phyloP scores from a whole-genome alignment of 352 stramenopile genomes.

The Pythium chondricola region DNA sequence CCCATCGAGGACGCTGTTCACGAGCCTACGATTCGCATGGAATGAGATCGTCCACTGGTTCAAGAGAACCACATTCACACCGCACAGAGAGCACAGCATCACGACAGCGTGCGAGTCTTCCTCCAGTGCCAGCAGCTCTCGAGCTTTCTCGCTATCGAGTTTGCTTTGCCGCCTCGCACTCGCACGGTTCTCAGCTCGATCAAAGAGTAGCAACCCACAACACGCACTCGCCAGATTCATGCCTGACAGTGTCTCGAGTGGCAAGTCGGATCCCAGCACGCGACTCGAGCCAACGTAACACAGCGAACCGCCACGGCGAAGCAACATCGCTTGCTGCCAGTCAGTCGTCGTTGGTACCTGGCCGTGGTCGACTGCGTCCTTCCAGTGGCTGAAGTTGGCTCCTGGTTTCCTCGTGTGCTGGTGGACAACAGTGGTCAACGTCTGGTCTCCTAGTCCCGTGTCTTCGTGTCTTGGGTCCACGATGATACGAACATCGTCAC shows the following conservation, averaged over 20 bases:
- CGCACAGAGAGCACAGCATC: slow-evolving; percentile 68
- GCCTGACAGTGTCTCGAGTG: slow-evolving; percentile 36
- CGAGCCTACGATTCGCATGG: slow-evolving; percentile 57
- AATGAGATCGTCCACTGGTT: slow-evolving; percentile 85
- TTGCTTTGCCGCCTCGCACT: slow-evolving; percentile 83
- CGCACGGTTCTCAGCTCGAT: slow-evolving; percentile 72
- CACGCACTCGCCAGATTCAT: slow-evolving; percentile 66
- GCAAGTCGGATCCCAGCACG: slow-evolving; percentile 44
- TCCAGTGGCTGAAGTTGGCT: slow-evolving; percentile 36
- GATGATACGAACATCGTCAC: slow-evolving; percentile 56
- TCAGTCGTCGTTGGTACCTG: slow-evolving; percentile 56
- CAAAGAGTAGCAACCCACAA: slow-evolving; percentile 62
- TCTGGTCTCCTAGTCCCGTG: slow-evolving; percentile 26
- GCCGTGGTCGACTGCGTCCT: slow-evolving; percentile 51
- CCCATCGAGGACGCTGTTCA: slow-evolving; percentile 37
- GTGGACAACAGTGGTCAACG: slow-evolving; percentile 34
- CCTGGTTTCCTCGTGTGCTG: slow-evolving; percentile 29
- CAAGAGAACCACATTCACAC: slow-evolving; percentile 63
- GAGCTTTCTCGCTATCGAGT: slow-evolving; percentile 71
- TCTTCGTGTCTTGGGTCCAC: slow-evolving; percentile 63
- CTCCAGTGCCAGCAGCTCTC: slow-evolving; percentile 54
- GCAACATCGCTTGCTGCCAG: slow-evolving; percentile 62
- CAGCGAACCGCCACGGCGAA: slow-evolving; percentile 45
- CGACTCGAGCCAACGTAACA: slow-evolving; percentile 72
- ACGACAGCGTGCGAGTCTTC: slow-evolving; percentile 53